Percentiles rank a stretch among this genome's conserved stretches.
These are phyloP conservation scores for Candida vaughaniae DNA, from an alignment of 805 yeast species.

Conservation along the genomic window DNA sequence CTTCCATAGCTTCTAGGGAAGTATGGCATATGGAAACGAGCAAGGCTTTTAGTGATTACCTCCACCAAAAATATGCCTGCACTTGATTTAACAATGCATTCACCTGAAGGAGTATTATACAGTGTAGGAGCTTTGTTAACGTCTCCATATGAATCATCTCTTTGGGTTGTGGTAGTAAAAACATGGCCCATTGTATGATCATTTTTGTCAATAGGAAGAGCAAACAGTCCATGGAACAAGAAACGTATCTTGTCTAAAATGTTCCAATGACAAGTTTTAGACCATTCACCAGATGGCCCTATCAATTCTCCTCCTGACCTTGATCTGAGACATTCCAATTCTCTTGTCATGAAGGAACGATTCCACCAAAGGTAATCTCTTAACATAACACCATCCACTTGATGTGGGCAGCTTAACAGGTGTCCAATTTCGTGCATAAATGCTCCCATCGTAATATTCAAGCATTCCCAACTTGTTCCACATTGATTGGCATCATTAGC, in stretches of 20 bases:
- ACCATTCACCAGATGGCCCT: constrained; percentile 38
- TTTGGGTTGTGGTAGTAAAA: constrained; percentile 30
- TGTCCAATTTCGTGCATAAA: constrained; percentile 96
- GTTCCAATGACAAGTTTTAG: constrained; percentile 84
- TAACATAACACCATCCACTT: constrained; percentile 85
- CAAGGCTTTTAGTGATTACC: constrained; percentile 54
- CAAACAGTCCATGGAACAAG: constrained; percentile 76
- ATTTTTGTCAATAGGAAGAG: constrained; percentile 58
- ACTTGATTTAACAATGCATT: constrained; percentile 43
- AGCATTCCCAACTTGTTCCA: constrained; percentile 87
- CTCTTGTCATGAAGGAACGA: constrained; percentile 77
- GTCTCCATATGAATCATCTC: constrained; percentile 16
- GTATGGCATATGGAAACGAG: constrained; percentile 60
- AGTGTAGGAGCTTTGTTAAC: constrained; percentile 20
- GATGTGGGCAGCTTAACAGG: constrained; percentile 87
- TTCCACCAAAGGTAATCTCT: constrained; percentile 81
- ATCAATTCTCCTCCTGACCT: constrained; percentile 42
- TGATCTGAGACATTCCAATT: constrained; percentile 55
- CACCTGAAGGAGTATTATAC: constrained; percentile 22
- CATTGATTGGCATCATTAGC: constrained; percentile 88
- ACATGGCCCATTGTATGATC: constrained; percentile 28
- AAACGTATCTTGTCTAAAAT: constrained; percentile 76
- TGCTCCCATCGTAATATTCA: constrained; percentile 85
- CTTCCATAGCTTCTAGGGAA: constrained; percentile 59
- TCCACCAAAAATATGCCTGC: constrained; percentile 79